Conservation (phyloP, 148 eudicot genomes). For the Silene conica region DNA sequence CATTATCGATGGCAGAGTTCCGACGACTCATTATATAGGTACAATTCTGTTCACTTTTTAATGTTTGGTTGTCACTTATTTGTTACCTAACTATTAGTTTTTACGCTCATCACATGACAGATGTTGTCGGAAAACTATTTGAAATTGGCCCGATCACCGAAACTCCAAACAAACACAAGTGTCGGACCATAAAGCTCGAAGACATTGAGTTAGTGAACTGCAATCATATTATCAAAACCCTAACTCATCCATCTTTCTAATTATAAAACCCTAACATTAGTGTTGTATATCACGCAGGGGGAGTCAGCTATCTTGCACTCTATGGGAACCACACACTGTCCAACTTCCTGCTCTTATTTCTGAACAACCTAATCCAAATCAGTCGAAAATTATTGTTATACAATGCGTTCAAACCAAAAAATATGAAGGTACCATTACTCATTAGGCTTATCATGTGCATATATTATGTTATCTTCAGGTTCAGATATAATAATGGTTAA, state of each 20-base stretch:
- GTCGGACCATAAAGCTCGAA: not conserved
- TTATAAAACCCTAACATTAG: not conserved
- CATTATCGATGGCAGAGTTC: not conserved
- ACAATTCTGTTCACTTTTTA: no score
- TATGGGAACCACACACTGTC: not conserved
- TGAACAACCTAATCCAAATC: not conserved
- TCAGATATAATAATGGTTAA: not conserved
- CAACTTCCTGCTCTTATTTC: not conserved
- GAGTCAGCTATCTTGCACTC: not conserved
- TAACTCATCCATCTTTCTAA: not conserved
- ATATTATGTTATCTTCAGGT: not conserved
- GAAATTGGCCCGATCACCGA: not conserved
- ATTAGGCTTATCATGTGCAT: not conserved
- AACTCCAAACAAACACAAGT: not conserved
- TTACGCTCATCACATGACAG: not conserved
- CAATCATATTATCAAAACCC: not conserved
- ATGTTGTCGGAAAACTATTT: not conserved
- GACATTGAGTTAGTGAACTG: not conserved
- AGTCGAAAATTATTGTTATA: not conserved
- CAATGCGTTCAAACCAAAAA: not conserved
- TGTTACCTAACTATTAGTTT: not conserved
- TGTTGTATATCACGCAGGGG: not conserved
- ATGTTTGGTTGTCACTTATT: no score
- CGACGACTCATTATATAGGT: no score
- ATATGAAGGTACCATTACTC: not conserved